Evolutionary conservation across 768 basidiomycete species (phyloP), one percentile per base, ranked within the genome.

Genomic region (Lactarius tabidus): DNA sequence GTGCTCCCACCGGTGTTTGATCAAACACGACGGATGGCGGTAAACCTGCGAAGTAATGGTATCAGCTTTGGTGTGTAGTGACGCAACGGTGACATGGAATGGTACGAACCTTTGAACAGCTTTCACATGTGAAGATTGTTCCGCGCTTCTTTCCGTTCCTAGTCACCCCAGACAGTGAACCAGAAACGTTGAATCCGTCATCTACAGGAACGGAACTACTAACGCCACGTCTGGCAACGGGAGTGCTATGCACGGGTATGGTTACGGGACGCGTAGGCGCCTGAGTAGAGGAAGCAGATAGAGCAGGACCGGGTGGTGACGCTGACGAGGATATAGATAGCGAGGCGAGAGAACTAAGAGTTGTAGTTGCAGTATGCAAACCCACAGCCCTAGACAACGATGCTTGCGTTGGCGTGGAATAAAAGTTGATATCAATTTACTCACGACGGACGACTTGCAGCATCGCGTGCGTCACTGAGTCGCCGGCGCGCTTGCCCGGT

Each of bases 1-100:
- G 73, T 96, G 93, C 72, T 98, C 95, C 96, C 96, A 98, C 38
- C 96, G 90, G 73, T 98, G 96, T 76, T 98, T 98, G 76, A 95
- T 91, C 56, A 98, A 80, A 76, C 95, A 98, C 15, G 91, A 93
- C 2, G 94, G 94, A 76, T 98, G 95, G 59, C 90, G 86, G 75
- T 92, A 93, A 43, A 91, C 86, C 90, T 91, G 33, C 31, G 18
- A 53, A 23, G 41, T 35, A 15, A 72, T 18, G 55, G 39, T 51
- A 59, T 66, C 51, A 62, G 33, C n/a, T 52, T 48, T 35, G 51
- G 12, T 15, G 17, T 26, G 43, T 41, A 39, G 35, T 8, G 8
- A 33, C 15, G 14, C 29, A 33, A n/a, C 3, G 6, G 39, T 33
- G 41, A 65, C 36, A 51, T 33, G 20, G 36, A 36, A 59, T 65